These are phyloP conservation scores for Alternaria gansuensis DNA, from an alignment of 2,329 filamentous ascomycete genomes.

Conservation along the genomic window DNA sequence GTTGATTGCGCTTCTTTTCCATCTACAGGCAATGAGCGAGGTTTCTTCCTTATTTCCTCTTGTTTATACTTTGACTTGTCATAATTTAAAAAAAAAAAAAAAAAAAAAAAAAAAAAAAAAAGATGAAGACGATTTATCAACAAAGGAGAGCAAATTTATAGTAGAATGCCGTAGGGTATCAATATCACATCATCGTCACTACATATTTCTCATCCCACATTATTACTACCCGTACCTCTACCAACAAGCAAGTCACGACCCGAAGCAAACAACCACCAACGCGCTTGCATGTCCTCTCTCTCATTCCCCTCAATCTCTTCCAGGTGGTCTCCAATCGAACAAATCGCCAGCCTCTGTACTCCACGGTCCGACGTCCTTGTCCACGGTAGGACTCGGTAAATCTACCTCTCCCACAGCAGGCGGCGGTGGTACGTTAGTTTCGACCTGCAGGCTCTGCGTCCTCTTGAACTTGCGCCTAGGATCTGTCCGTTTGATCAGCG, in stretches of 20 bases:
- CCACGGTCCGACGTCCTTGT: conserved; percentile 70
- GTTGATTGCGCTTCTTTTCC: no score
- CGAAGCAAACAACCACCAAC: neutral
- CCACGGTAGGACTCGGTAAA: conserved; percentile 53
- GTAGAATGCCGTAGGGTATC: conserved; percentile 5
- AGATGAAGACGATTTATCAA: neutral
- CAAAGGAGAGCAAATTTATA: neutral
- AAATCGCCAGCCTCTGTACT: conserved; percentile 73
- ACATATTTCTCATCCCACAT: neutral
- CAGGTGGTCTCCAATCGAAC: conserved; percentile 67
- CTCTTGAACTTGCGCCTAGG: conserved; percentile 43
- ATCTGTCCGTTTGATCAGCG: conserved; percentile 45
- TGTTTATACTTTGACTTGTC: no score
- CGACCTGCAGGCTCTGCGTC: conserved; percentile 40
- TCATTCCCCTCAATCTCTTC: neutral
- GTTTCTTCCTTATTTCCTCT: no score
- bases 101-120: no score
- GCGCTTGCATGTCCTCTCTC: neutral
- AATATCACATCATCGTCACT: conserved; percentile 9
- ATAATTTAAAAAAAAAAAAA: no score
- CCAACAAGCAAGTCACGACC: neutral
- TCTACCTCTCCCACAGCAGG: conserved; percentile 28
- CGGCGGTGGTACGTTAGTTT: conserved; percentile 27
- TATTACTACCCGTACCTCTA: neutral
- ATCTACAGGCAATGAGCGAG: no score